A percentile compares a stretch with the other conserved stretches of the same genome.
Conservation (phyloP, 305 asterid species). For the Caryopteris hybrid region DNA sequence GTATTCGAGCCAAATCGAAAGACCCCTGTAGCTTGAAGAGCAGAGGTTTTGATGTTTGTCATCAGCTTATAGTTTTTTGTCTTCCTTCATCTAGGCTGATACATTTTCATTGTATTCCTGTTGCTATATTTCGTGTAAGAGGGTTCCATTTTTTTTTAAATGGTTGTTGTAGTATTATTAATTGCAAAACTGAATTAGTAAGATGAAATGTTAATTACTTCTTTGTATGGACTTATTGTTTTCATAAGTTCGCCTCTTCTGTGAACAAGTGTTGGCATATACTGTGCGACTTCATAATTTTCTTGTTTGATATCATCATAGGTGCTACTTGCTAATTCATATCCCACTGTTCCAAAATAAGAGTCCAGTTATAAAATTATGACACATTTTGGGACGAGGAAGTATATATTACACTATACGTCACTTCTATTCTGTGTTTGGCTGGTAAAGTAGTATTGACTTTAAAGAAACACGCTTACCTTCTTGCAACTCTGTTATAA, state of each 20-base stretch:
- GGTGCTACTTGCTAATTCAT: background rate
- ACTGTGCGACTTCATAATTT: background rate
- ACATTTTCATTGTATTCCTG: slow-evolving; percentile 2
- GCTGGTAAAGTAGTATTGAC: background rate
- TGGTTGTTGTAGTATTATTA: slow-evolving; percentile 33
- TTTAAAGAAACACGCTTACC: too few relatives aligned
- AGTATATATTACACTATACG: too few relatives aligned
- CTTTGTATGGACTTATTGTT: background rate
- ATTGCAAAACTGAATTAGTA: slow-evolving; percentile 18
- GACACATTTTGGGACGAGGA: too few relatives aligned
- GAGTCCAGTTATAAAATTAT: too few relatives aligned
- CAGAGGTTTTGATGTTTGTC: slow-evolving; percentile 12
- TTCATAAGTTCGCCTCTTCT: background rate
- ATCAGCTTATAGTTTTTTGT: background rate
- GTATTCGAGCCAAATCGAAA: slow-evolving; percentile 75
- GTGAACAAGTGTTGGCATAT: background rate
- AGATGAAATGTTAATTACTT: slow-evolving; percentile 9
- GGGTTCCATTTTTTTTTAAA: slow-evolving; percentile 15
- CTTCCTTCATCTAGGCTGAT: background rate
- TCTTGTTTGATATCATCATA: too few relatives aligned
- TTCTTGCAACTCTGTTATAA: too few relatives aligned
- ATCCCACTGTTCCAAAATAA: too few relatives aligned
- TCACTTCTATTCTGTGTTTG: background rate
- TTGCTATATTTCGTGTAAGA: slow-evolving; percentile 10
- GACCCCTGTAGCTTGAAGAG: slow-evolving; percentile 53